Evolutionary conservation across 192 early-diverging fungal species (phyloP).

Genomic region (Chytriomyces sp.): DNA sequence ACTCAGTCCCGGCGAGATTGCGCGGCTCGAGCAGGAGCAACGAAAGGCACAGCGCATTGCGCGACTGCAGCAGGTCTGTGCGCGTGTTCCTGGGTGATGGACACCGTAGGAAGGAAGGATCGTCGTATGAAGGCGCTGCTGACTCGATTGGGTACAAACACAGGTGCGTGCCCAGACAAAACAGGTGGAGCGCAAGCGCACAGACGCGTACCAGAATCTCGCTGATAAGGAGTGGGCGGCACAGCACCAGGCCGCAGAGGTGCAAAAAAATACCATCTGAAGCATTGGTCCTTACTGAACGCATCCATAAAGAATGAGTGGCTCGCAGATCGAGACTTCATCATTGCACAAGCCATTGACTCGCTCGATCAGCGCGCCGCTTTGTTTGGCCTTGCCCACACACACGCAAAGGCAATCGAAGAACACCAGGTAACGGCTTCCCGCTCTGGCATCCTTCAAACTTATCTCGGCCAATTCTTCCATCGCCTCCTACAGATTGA

Average conservation of each 20-base stretch:
- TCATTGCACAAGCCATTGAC: neutral
- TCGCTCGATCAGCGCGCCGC: neutral
- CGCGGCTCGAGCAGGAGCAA: neutral
- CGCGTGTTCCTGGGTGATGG: too few species aligned
- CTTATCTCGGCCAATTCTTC: neutral
- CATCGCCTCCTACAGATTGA: neutral
- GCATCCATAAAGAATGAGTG: neutral
- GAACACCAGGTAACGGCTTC: neutral
- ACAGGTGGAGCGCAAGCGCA: neutral
- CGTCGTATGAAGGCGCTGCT: neutral
- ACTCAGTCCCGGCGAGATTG: constrained; percentile 14
- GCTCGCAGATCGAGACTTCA: neutral
- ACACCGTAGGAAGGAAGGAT: neutral
- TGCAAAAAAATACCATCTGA: neutral
- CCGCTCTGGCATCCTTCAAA: neutral
- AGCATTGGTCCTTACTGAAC: too few species aligned
- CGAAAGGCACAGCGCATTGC: neutral
- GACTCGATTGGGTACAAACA: neutral
- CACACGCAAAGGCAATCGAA: neutral
- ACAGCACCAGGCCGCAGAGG: neutral
- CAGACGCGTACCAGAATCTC: constrained; percentile 1
- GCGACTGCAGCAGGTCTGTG: neutral
- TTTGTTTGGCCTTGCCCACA: constrained; percentile 20
- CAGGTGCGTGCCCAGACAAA: constrained; percentile 18
- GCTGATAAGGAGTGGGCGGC: neutral